phyloP scores from a whole-genome alignment of 2,329 filamentous ascomycete species.

The Clonostachys chloroleuca region DNA sequence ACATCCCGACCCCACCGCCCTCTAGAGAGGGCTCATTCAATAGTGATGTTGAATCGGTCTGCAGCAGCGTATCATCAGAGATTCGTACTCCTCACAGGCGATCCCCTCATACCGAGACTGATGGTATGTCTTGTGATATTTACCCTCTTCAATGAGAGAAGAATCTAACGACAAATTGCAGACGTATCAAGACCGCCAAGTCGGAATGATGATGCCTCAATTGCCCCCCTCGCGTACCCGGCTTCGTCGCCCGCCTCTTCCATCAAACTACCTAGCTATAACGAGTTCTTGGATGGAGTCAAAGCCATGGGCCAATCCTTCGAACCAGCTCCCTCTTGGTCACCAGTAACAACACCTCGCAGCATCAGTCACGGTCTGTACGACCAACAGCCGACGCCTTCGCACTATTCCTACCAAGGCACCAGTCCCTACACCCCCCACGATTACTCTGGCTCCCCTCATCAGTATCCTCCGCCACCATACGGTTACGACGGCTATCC shows the following conservation, averaged over 20 bases:
- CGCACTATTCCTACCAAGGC: neutral
- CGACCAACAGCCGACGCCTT: neutral
- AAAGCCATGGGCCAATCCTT: neutral
- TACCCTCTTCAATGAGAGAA: neutral
- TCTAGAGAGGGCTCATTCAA: slow-evolving; percentile 7
- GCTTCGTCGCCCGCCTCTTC: slow-evolving; percentile 5
- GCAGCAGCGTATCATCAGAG: slow-evolving; percentile 2
- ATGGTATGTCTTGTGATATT: slow-evolving; percentile 1
- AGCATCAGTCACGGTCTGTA: neutral
- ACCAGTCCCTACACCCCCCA: slow-evolving; percentile 1
- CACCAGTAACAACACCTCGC: neutral
- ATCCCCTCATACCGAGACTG: slow-evolving; percentile 2
- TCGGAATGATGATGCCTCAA: slow-evolving; percentile 3
- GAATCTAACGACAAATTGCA: no score
- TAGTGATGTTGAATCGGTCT: slow-evolving; percentile 7
- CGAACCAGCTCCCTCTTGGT: neutral
- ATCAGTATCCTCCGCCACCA: neutral
- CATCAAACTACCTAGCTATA: slow-evolving; percentile 25
- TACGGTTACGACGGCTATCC: neutral
- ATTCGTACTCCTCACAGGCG: slow-evolving; percentile 5
- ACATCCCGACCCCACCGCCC: slow-evolving; percentile 1
- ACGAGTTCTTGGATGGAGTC: slow-evolving; percentile 30
- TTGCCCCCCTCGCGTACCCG: slow-evolving; percentile 5
- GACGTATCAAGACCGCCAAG: neutral
- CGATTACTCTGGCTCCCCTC: slow-evolving; percentile 26